phyloP scores from a whole-genome alignment of 2,329 filamentous ascomycete species.

The Alternaria rosae region DNA sequence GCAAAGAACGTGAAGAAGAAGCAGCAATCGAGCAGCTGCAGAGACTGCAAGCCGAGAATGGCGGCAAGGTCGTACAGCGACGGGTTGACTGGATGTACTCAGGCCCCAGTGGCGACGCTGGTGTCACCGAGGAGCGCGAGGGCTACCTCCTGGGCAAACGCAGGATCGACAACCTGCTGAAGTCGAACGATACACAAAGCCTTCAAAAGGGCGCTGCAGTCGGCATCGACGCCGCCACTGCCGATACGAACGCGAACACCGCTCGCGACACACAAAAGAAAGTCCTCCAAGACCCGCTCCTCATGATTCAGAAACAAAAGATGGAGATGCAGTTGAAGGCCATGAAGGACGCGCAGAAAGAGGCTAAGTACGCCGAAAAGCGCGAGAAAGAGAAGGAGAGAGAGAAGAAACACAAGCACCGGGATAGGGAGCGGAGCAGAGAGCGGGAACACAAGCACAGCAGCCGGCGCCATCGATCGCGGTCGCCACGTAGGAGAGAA shows the following conservation, averaged over 20 bases:
- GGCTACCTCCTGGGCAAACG: conserved; percentile 92
- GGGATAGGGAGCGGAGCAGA: conserved; percentile 39
- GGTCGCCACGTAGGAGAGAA: conserved; percentile 45
- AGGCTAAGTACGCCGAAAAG: conserved; percentile 48
- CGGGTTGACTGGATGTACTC: conserved; percentile 99
- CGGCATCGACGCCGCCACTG: conserved; percentile 59
- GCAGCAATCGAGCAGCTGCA: conserved; percentile 91
- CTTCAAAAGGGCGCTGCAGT: conserved; percentile 70
- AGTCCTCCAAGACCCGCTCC: conserved; percentile 86
- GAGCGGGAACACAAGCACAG: conserved; percentile 29
- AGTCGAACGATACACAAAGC: conserved; percentile 73
- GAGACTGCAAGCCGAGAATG: conserved; percentile 79
- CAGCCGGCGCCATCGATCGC: conserved; percentile 45
- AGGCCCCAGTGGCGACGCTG: conserved; percentile 77
- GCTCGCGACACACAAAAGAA: conserved; percentile 83
- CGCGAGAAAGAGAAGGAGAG: conserved; percentile 46
- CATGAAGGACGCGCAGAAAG: conserved; percentile 61
- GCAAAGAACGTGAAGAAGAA: conserved; percentile 94
- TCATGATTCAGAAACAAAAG: conserved; percentile 93
- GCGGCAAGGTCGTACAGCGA: conserved; percentile 79
- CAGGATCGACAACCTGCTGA: conserved; percentile 84
- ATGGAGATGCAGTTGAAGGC: conserved; percentile 66
- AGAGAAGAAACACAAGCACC: conserved; percentile 58
- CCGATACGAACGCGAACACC: conserved; percentile 67
- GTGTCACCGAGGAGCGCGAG: conserved; percentile 81